Percentiles rank a stretch among this genome's conserved stretches.
These are phyloP conservation scores for Coemansia sp. DNA, from an alignment of 192 early-diverging fungal genomes.

Conservation along the genomic window DNA sequence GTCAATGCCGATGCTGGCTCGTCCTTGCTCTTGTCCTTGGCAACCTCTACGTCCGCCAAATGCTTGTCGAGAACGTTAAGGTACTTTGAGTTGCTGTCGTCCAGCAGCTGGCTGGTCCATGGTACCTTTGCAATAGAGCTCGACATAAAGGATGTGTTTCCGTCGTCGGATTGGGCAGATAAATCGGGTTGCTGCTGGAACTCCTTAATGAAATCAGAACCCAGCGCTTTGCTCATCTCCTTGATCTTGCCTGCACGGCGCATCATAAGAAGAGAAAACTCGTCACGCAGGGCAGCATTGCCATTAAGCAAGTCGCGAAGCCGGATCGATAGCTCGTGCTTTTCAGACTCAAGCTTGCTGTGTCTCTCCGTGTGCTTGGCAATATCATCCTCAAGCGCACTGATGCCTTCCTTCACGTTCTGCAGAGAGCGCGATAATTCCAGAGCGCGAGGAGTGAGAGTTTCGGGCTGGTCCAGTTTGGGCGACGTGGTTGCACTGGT, in stretches of 20 bases:
- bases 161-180: conserved; percentile 17
- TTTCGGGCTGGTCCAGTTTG: conserved; percentile 3
- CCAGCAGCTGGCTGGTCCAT: conserved; percentile 37
- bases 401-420: conserved; percentile 2
- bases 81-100: conserved; percentile 20
- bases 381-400: conserved; percentile 13
- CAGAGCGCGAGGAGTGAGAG: not conserved
- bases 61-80: conserved; percentile 34
- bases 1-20: not conserved
- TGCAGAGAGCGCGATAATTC: conserved; percentile 4
- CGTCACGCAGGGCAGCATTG: conserved; percentile 33
- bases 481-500: conserved; percentile 12
- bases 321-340: conserved; percentile 24
- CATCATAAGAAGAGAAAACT: conserved; percentile 22
- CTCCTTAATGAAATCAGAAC: not conserved
- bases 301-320: conserved; percentile 25
- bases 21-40: conserved; percentile 10
- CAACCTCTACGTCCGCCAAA: conserved; percentile 32
- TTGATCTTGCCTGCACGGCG: conserved; percentile 31
- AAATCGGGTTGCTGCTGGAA: conserved; percentile 5
- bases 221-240: conserved; percentile 22
- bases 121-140: conserved; percentile 29
- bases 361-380: conserved; percentile 10
- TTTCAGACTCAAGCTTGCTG: conserved; percentile 21
- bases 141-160: conserved; percentile 26